Conservation (phyloP, 2,329 filamentous ascomycete species). For the Aureobasidium sp. region DNA sequence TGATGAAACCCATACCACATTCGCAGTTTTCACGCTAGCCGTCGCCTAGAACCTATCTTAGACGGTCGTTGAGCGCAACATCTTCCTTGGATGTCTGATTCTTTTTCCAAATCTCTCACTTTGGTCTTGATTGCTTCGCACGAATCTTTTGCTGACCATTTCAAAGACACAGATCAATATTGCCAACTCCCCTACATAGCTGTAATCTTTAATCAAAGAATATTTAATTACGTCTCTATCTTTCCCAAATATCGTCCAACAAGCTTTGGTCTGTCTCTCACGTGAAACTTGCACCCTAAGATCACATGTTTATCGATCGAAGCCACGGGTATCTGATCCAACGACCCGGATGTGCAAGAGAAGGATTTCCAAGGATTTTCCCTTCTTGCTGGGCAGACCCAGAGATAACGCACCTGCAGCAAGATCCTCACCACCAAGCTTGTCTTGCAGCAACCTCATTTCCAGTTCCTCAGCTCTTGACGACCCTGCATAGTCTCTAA, state of each 20-base stretch:
- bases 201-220: neutral
- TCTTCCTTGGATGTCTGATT: slow-evolving; percentile 38
- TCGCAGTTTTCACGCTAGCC: slow-evolving; percentile 77
- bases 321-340: neutral
- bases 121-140: neutral
- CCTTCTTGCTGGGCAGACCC: neutral
- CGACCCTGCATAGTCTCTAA: neutral
- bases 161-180: neutral
- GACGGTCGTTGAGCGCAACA: slow-evolving; percentile 32
- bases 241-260: neutral
- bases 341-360: neutral
- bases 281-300: neutral
- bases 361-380: neutral
- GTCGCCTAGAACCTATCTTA: slow-evolving; percentile 34
- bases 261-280: neutral
- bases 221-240: neutral
- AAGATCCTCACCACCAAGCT: neutral
- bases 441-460: neutral
- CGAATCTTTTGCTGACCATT: neutral
- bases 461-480: neutral
- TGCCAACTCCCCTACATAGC: neutral
- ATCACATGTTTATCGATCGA: neutral
- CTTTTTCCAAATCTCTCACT: neutral
- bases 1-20: slow-evolving; percentile 73
- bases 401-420: neutral